These are phyloP conservation scores for Butyriboletus loyo DNA, from an alignment of 768 basidiomycete genomes.

Conservation along the genomic window DNA sequence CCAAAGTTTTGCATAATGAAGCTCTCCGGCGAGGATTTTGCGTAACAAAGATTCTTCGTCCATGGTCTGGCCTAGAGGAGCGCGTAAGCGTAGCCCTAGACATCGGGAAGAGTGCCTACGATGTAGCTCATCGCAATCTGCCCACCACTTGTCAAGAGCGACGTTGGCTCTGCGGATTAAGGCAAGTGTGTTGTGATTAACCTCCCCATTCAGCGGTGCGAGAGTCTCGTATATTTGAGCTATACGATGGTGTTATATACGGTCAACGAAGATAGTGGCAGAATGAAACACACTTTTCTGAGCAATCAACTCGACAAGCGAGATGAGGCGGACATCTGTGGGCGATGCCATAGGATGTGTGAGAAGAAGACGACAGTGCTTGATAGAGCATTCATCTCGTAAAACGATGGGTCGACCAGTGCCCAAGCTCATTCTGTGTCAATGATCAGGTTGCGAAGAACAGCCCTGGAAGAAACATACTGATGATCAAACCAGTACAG, in stretches of 20 bases:
- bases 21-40: conserved; percentile 83
- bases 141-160: conserved; percentile 89
- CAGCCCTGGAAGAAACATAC: conserved; percentile 42
- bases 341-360: conserved; percentile 83
- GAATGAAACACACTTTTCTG: conserved; percentile 69
- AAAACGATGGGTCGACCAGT: conserved; percentile 89
- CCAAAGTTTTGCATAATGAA: conserved; percentile 94
- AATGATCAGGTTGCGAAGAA: conserved; percentile 10
- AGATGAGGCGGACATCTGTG: conserved; percentile 85
- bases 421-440: conserved; percentile 78
- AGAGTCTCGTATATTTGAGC: conserved; percentile 94
- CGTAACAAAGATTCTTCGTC: conserved; percentile 83
- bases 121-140: conserved; percentile 84
- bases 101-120: conserved; percentile 37
- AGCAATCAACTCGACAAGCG: conserved; percentile 84
- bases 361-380: conserved; percentile 78
- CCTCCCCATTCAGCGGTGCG: conserved; percentile 79
- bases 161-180: conserved; percentile 85
- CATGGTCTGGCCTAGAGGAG: conserved; percentile 61
- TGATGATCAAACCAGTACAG: conserved; percentile 97
- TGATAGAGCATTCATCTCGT: conserved; percentile 84
- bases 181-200: conserved; percentile 79
- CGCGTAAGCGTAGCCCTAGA: conserved; percentile 4
- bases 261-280: not conserved
- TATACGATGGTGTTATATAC: conserved; percentile 29